Conservation (phyloP, 164 flowering plant genomes). For the Buxus sempervirens region DNA sequence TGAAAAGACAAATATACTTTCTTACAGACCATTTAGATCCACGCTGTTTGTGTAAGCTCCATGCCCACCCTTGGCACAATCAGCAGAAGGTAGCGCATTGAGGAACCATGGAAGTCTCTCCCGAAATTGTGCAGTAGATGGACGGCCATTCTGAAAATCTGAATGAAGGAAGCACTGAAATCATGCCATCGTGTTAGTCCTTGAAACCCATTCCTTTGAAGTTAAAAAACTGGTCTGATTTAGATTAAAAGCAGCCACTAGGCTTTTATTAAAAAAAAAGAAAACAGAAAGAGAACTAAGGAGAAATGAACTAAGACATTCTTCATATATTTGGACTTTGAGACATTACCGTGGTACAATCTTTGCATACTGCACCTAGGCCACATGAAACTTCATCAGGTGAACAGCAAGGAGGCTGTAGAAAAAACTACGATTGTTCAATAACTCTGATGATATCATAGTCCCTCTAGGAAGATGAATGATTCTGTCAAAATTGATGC, state of each 20-base stretch:
- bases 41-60: slow-evolving; percentile 92
- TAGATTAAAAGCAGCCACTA: background rate
- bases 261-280: background rate
- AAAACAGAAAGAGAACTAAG: background rate
- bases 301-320: background rate
- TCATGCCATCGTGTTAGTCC: slow-evolving; percentile 15
- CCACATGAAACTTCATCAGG: slow-evolving; percentile 53
- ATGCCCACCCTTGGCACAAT: slow-evolving; percentile 99
- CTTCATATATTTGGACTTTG: background rate
- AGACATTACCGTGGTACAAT: slow-evolving; percentile 87
- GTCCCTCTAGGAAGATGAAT: background rate
- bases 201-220: background rate
- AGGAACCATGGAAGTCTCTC: slow-evolving; percentile 99
- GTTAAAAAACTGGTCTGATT: background rate
- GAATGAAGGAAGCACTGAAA: slow-evolving; percentile 89
- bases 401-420: slow-evolving; percentile 94
- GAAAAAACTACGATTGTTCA: slow-evolving; percentile 10
- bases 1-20: background rate
- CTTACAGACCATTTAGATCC: slow-evolving; percentile 72
- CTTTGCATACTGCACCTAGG: slow-evolving; percentile 67
- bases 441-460: background rate
- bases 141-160: slow-evolving; percentile 74
- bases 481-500: background rate
- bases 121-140: slow-evolving; percentile 75
- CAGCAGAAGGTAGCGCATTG: slow-evolving; percentile 87